Percentiles rank a stretch among this genome's conserved stretches.
Conservation (phyloP, 2,329 filamentous ascomycete genomes). For the Aaosphaeria arxii region DNA sequence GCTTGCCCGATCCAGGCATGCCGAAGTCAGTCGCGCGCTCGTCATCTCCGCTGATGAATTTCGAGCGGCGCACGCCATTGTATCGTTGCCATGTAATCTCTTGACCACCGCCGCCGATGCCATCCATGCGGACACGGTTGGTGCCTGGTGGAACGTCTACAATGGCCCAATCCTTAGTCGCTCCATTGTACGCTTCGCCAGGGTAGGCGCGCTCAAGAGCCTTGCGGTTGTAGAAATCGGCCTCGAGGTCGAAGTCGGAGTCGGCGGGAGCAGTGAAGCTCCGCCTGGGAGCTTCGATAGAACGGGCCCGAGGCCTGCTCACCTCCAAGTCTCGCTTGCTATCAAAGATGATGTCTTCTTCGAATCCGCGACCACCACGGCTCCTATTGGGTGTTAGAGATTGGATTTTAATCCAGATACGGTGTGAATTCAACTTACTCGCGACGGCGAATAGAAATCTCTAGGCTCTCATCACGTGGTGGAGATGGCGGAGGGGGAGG, state of each 20-base stretch:
- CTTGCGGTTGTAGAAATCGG: conserved; percentile 65
- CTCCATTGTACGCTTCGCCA: conserved; percentile 72
- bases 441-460: conserved; percentile 55
- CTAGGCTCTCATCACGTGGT: conserved; percentile 50
- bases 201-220: conserved; percentile 65
- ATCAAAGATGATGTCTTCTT: conserved; percentile 58
- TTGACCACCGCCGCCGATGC: conserved; percentile 68
- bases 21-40: conserved; percentile 46
- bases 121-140: conserved; percentile 78
- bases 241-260: conserved; percentile 52
- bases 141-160: conserved; percentile 83
- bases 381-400: conserved; percentile 18
- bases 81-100: conserved; percentile 79
- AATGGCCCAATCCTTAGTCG: conserved; percentile 74
- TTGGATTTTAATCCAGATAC: background rate
- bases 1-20: conserved; percentile 16
- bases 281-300: conserved; percentile 45
- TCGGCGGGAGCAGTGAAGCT: conserved; percentile 32
- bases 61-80: conserved; percentile 71
- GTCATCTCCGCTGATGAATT: conserved; percentile 68
- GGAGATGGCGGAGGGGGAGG: conserved; percentile 50
- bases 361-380: conserved; percentile 47
- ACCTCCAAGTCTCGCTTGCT: conserved; percentile 22
- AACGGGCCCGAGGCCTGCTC: conserved; percentile 36
- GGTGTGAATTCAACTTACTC: conserved; percentile 36